phyloP scores from a whole-genome alignment of 2,329 filamentous ascomycete species.

The Stachybotrys echinatus region DNA sequence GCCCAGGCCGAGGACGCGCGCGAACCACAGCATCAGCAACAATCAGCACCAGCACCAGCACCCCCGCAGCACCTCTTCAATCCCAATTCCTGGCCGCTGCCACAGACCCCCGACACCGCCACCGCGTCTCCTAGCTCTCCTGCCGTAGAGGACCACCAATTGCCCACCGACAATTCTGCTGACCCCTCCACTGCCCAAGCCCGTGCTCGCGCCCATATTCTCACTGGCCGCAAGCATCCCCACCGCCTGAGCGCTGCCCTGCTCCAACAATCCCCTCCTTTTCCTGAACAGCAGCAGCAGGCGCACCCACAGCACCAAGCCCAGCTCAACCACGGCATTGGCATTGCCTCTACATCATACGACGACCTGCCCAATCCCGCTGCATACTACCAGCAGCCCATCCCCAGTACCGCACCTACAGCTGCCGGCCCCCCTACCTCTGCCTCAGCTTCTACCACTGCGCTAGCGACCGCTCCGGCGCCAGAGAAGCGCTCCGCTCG shows the following conservation, averaged over 20 bases:
- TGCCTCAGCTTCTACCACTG: conserved; percentile 21
- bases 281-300: not conserved
- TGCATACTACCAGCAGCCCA: conserved; percentile 13
- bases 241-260: not conserved
- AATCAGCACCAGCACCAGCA: conserved; percentile 6
- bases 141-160: not conserved
- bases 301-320: conserved; percentile 14
- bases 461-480: conserved; percentile 21
- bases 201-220: not conserved
- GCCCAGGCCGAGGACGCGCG: conserved; percentile 1
- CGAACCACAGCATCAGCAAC: conserved; percentile 3
- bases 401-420: not conserved
- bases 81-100: not conserved
- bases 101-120: conserved; percentile 12
- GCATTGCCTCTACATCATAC: conserved; percentile 17
- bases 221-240: not conserved
- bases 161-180: not conserved
- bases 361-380: conserved; percentile 14
- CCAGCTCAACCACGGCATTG: conserved; percentile 12
- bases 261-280: not conserved
- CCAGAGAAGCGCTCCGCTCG: conserved; percentile 45
- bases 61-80: not conserved
- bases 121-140: conserved; percentile 1
- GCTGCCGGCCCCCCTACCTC: not conserved
- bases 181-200: not conserved